Conservation (phyloP, 169 alveolate species). For the Neospora caninum region DNA sequence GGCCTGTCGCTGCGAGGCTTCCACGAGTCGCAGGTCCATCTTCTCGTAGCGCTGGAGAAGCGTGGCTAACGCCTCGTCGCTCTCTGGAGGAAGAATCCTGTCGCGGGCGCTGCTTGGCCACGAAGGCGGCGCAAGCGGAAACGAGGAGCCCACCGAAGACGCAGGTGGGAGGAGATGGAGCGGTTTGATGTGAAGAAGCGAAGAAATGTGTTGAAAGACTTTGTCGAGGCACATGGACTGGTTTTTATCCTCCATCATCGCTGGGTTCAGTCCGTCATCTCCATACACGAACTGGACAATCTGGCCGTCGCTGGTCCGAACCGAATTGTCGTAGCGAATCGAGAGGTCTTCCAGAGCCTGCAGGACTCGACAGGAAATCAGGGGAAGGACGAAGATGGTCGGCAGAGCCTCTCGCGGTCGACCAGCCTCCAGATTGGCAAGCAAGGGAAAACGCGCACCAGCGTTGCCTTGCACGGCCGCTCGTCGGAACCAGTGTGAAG, state of each 20-base stretch:
- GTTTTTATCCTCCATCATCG: constrained; percentile 85
- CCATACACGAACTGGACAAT: constrained; percentile 98
- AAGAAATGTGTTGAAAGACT: constrained; percentile 72
- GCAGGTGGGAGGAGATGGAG: constrained; percentile 26
- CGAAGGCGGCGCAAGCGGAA: not conserved
- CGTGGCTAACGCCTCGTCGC: not conserved
- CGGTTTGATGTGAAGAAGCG: constrained; percentile 25
- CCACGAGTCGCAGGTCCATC: not conserved
- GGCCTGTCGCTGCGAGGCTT: constrained; percentile 31
- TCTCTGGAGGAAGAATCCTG: not conserved
- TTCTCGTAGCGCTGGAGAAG: not conserved
- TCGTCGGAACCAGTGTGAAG: no score
- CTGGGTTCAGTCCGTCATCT: constrained; percentile 96
- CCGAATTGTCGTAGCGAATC: constrained; percentile 95
- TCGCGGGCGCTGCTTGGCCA: not conserved
- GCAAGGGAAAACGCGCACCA: no score
- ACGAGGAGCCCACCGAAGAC: not conserved
- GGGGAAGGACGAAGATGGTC: not conserved
- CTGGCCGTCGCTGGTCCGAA: constrained; percentile 95
- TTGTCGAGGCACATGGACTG: constrained; percentile 81
- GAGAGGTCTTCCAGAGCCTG: constrained; percentile 97
- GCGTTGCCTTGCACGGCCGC: no score
- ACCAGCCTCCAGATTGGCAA: not conserved
- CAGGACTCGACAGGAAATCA: not conserved
- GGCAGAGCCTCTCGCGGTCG: not conserved